Conservation (phyloP, 2,329 filamentous ascomycete species). For the Truncatella angustata region DNA sequence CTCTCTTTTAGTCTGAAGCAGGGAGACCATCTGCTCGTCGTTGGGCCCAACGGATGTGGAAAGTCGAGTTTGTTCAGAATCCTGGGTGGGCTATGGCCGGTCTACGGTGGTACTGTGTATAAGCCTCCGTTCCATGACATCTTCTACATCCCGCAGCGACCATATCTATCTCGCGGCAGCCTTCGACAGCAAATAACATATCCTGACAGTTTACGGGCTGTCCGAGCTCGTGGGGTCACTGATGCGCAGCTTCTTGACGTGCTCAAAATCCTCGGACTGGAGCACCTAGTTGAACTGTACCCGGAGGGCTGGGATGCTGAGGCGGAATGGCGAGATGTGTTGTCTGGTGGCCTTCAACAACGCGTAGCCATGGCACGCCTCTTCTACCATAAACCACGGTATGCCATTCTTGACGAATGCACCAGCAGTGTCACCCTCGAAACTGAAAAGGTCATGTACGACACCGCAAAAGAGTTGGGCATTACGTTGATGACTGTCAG, state of each 20-base stretch:
- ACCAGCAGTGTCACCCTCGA: constrained; percentile 94
- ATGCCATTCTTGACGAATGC: constrained; percentile 96
- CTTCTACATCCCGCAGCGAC: constrained; percentile 96
- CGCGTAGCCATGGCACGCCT: constrained; percentile 93
- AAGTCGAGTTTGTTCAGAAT: constrained; percentile 97
- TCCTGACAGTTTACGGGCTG: constrained; percentile 82
- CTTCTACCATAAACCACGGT: constrained; percentile 90
- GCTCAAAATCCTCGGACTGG: constrained; percentile 77
- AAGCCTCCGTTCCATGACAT: constrained; percentile 92
- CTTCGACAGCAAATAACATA: constrained; percentile 98
- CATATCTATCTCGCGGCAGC: constrained; percentile 86
- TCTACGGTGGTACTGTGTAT: constrained; percentile 89
- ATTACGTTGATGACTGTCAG: constrained; percentile 97
- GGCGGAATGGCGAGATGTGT: constrained; percentile 93
- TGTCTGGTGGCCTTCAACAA: constrained; percentile 91
- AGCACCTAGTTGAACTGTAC: constrained; percentile 75
- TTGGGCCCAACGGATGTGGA: constrained; percentile 95
- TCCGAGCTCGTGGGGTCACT: constrained; percentile 79
- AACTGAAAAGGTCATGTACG: constrained; percentile 95
- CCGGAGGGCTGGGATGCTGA: constrained; percentile 85
- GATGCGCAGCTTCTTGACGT: constrained; percentile 79
- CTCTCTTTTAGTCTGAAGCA: constrained; percentile 84
- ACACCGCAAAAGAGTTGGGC: constrained; percentile 85
- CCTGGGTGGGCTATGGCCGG: constrained; percentile 92
- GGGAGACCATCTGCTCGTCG: constrained; percentile 88